Base-by-base conservation (phyloP, 108 stramenopile species). In the Asterionellopsis glacialis region DNA sequence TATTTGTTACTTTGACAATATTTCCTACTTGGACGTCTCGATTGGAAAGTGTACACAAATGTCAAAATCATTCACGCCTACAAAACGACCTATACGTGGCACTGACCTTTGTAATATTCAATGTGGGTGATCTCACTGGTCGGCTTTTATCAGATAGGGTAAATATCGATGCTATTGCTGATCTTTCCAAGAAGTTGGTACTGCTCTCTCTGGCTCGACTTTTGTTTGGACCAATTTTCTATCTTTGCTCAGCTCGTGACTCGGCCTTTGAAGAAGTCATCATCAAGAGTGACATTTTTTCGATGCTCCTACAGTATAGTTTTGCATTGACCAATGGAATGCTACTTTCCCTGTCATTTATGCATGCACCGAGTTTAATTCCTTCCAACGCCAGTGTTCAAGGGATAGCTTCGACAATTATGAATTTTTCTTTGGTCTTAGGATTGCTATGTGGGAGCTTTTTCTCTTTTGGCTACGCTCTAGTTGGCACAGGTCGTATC, bases 81-180 rank as follows among this genome's bases (percentile, higher is more conserved):
- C n/a, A 19, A 63, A 79, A 83, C 64, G 82, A 83, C 55, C 63
- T 83, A 2, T 83, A 70, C 38, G 50, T 68, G 0, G 78, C 82
- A 12, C 40, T 71, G 12, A 70, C 65, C 56, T 79, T 83, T 65
- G 65, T 79, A 16, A n/a, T 75, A 3, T 83, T 79, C 69, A 83
- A 83, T 64, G 33, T 70, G 24, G 69, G 68, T 42, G 82, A 83
- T 56, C 59, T 83, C 14, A 53, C 51, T 12, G 82, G 82, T n/a
- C 63, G 82, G 13, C 12, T 67, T 15, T 48, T 69, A 18, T 6
- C 61, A 44, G 28, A 41, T 9, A 27, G 23, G 21, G 13, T 43
- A 11, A 7, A 33, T 5, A 3, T 57, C 70, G 18, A 62, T 45
- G 23, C 51, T 61, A 39, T 51, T 67, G n/a, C 62, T 23, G 50